Evolutionary conservation across 176 grass and related monocot species (phyloP).

Genomic region (Zoysia pacifica): DNA sequence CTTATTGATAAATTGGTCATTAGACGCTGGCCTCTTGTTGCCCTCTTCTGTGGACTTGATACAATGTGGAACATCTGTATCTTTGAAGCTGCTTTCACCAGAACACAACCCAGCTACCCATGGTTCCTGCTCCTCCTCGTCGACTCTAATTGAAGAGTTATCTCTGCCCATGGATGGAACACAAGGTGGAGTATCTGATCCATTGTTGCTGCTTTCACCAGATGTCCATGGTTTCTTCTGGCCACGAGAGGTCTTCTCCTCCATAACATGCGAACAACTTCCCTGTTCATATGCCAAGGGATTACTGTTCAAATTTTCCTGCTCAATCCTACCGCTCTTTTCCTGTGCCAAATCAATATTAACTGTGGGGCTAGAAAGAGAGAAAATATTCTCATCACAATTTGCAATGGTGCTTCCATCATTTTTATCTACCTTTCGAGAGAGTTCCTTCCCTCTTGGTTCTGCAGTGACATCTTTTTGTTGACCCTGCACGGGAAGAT

Average conservation of each 20-base stretch:
- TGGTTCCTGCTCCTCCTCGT: neutral
- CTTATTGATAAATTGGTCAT: neutral
- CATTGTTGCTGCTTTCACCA: constrained; percentile 4
- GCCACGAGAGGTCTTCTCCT: neutral
- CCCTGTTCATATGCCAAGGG: neutral
- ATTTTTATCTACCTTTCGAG: constrained; percentile 2
- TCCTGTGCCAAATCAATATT: neutral
- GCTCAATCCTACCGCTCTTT: neutral
- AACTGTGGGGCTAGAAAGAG: neutral
- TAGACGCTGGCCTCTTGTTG: neutral
- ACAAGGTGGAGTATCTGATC: neutral
- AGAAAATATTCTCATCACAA: neutral
- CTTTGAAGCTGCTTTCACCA: neutral
- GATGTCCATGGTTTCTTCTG: constrained; percentile 6
- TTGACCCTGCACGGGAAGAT: neutral
- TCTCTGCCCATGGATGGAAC: neutral
- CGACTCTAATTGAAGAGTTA: neutral
- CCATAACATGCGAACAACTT: neutral
- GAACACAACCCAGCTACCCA: neutral
- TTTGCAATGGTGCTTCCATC: neutral
- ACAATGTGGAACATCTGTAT: neutral
- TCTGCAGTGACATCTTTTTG: neutral
- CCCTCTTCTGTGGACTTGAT: neutral
- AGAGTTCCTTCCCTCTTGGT: neutral
- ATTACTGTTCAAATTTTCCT: neutral